phyloP scores from a whole-genome alignment of 2,329 filamentous ascomycete species.

The Trichoderma hamatum region DNA sequence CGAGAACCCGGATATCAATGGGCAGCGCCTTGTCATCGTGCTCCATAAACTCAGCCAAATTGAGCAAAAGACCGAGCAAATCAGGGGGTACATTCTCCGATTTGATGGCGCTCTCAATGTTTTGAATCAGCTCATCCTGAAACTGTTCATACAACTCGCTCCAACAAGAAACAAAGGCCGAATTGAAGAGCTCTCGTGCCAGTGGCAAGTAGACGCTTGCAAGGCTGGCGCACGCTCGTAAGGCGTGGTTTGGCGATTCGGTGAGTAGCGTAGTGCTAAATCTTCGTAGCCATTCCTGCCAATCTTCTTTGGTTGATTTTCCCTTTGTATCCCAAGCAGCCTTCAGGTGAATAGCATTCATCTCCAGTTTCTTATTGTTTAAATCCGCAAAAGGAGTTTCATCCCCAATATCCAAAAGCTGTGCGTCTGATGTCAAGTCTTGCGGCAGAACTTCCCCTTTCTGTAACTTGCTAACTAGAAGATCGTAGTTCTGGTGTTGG shows the following conservation, averaged over 20 bases:
- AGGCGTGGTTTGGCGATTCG: conserved; percentile 93
- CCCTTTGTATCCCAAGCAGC: conserved; percentile 96
- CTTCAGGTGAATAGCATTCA: conserved; percentile 97
- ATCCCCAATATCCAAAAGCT: conserved; percentile 76
- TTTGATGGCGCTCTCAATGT: conserved; percentile 93
- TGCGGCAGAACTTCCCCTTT: conserved; percentile 95
- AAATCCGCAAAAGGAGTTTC: conserved; percentile 83
- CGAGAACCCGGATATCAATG: conserved; percentile 93
- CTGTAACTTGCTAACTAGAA: conserved; percentile 88
- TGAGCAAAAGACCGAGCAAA: conserved; percentile 88
- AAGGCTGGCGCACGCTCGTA: conserved; percentile 88
- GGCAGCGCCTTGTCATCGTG: conserved; percentile 98
- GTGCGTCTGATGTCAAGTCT: conserved; percentile 84
- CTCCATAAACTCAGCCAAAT: conserved; percentile 99
- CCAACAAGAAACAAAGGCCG: conserved; percentile 98
- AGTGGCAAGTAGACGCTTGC: conserved; percentile 90
- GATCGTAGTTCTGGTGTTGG: conserved; percentile 86
- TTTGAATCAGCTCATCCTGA: conserved; percentile 92
- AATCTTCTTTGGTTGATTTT: conserved; percentile 97
- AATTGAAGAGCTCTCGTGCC: conserved; percentile 94
- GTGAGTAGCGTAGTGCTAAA: conserved; percentile 95
- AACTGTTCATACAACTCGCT: conserved; percentile 96
- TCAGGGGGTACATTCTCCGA: conserved; percentile 96
- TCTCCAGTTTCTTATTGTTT: conserved; percentile 88
- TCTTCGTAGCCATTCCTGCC: conserved; percentile 97